A percentile compares a stretch with the other conserved stretches of the same genome.
Conservation (phyloP, 176 grass and related monocot genomes). For the Bonia amplexicaulis region DNA sequence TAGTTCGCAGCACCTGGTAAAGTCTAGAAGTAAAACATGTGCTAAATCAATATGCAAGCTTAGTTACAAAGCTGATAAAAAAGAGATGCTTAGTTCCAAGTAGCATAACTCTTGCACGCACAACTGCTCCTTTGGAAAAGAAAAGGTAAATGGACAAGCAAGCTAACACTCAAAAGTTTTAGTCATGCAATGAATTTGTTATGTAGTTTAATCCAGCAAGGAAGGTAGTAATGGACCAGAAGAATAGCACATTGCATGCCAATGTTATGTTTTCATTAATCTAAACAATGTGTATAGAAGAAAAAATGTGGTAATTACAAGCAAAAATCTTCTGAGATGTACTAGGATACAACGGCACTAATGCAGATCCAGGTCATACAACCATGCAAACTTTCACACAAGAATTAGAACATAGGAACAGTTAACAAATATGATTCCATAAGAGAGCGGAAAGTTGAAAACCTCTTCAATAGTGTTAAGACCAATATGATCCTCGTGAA, state of each 20-base stretch:
- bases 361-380: background rate
- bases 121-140: background rate
- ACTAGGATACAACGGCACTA: background rate
- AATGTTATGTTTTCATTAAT: background rate
- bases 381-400: background rate
- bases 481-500: slow-evolving; percentile 88
- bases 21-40: background rate
- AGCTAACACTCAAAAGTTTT: background rate
- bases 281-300: background rate
- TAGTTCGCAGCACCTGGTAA: background rate
- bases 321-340: background rate
- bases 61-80: background rate
- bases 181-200: background rate
- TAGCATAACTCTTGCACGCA: background rate
- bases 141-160: background rate
- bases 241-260: background rate
- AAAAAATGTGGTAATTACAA: background rate
- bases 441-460: slow-evolving; percentile 17
- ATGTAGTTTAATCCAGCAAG: slow-evolving; percentile 5
- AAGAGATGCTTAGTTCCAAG: background rate
- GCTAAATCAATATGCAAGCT: slow-evolving; percentile 1
- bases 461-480: slow-evolving; percentile 74
- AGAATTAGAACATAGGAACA: background rate
- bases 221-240: background rate
- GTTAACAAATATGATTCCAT: background rate